These are phyloP conservation scores for Trichopus zeylanicus DNA, from an alignment of 116 monocot species.

Conservation along the genomic window DNA sequence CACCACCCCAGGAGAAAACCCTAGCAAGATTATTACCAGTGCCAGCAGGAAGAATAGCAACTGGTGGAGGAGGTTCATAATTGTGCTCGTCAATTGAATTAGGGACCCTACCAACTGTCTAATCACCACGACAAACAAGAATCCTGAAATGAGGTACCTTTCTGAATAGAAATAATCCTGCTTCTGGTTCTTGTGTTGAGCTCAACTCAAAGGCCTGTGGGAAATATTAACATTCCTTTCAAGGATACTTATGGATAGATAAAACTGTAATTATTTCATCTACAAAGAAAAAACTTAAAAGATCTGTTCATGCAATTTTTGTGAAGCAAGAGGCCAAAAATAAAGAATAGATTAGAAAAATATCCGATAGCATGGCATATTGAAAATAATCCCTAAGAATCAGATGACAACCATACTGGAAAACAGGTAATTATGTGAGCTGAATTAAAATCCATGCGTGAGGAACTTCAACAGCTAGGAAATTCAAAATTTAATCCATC, in stretches of 20 bases:
- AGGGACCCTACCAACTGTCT: slow-evolving; percentile 94
- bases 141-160: slow-evolving; percentile 85
- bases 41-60: slow-evolving; percentile 95
- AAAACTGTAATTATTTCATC: not conserved
- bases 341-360: no score
- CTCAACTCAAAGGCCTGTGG: slow-evolving; percentile 79
- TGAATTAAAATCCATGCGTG: no score
- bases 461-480: no score
- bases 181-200: slow-evolving; percentile 69
- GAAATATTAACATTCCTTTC: not conserved
- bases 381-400: no score
- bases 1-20: slow-evolving; percentile 90
- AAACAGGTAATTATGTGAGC: no score
- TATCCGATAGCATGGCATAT: no score
- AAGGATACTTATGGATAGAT: not conserved
- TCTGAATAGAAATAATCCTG: slow-evolving; percentile 65
- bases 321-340: no score
- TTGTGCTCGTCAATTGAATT: slow-evolving; percentile 74
- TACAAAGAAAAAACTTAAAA: not conserved
- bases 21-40: slow-evolving; percentile 95
- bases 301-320: not conserved
- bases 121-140: slow-evolving; percentile 96
- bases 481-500: no score
- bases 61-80: slow-evolving; percentile 89
- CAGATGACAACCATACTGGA: no score